Base-by-base conservation (phyloP, 495 filamentous ascomycete species). In the Penicillium steckii region DNA sequence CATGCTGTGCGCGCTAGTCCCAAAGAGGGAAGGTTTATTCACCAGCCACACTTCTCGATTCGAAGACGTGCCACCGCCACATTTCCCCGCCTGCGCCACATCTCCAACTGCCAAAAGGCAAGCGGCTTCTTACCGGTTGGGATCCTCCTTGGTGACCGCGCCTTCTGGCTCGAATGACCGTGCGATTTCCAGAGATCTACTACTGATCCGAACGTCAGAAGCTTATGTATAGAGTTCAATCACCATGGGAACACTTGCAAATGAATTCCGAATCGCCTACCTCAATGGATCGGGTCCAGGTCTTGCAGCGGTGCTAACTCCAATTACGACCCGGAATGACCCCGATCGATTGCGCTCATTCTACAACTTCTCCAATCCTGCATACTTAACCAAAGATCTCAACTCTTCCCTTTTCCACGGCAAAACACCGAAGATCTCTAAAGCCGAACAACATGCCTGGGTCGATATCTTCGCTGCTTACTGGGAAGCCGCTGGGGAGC, bases 401-500 rank as follows among this genome's bases (percentile, higher is more conserved):
- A 79, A 80, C 23, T 81, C 83, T 44, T 70, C 71, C 13, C 69
- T 90, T n/a, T 77, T 85, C 35, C 79, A 87, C 44, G 72, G 79
- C 38, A 80, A 73, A 44, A 68, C 65, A 5, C 53, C 77, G 27
- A 76, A 72, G 35, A 54, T 91, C 0, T 68, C 81, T 4, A 80
- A 83, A 40, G 76, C 83, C 8, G 88, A 95, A 62, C 74, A 81
- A 23, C 76, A 74, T 42, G 82, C 85, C 1, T 97, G 93, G 94
- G 70, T 86, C 2, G 90, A 95, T 22, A 83, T 96, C 10, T 96
- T 91, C 60, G 69, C 78, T 38, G 77, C 81, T 6, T 96, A 90
- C 64, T 97, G 91, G 90, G 88, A 85, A 55, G 86, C 88, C 21
- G 66, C 86, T 13, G 85, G 82, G 24, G 85, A 87, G 59, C 70